These are phyloP conservation scores for Epichloe typhina DNA, from an alignment of 2,329 filamentous ascomycete genomes.

Conservation along the genomic window DNA sequence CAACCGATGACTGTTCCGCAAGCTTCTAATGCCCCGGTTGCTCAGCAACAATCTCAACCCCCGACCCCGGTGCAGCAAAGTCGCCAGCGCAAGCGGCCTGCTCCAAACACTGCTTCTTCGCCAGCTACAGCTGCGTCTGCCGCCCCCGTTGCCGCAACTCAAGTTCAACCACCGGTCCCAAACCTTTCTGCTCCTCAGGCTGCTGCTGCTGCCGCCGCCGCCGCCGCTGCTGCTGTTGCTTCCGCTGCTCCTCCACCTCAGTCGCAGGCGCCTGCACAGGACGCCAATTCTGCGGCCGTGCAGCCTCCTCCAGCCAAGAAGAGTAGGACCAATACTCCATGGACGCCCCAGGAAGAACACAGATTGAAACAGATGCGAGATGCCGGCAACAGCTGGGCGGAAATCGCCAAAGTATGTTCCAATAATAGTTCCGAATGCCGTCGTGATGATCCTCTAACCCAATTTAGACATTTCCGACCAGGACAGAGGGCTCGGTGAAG, in stretches of 20 bases:
- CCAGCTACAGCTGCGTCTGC: conserved; percentile 21
- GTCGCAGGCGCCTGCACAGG: conserved; percentile 17
- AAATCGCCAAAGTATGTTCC: conserved; percentile 88
- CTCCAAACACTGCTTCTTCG: conserved; percentile 25
- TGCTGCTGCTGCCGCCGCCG: neutral
- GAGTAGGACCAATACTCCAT: conserved; percentile 95
- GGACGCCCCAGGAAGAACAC: conserved; percentile 90
- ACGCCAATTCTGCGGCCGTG: conserved; percentile 16
- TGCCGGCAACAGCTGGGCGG: conserved; percentile 86
- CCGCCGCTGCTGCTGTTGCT: no score
- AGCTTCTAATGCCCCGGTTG: conserved; percentile 15
- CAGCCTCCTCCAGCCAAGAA: conserved; percentile 61
- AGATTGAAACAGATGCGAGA: conserved; percentile 90
- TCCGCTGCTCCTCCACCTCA: conserved; percentile 12
- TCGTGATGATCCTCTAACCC: neutral
- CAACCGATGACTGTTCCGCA: conserved; percentile 33
- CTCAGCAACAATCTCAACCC: conserved; percentile 24
- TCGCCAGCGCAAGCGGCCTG: conserved; percentile 29
- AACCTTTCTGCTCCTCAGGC: conserved; percentile 19
- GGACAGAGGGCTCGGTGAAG: conserved; percentile 96
- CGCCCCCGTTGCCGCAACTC: conserved; percentile 19
- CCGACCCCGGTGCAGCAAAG: conserved; percentile 24
- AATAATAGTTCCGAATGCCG: neutral
- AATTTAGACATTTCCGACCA: conserved; percentile 70
- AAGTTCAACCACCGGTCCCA: conserved; percentile 18